Evolutionary conservation across 2,329 filamentous ascomycete genomes (phyloP), one percentile per base, ranked within the genome.

Genomic region (Sporothrix variecibatus): DNA sequence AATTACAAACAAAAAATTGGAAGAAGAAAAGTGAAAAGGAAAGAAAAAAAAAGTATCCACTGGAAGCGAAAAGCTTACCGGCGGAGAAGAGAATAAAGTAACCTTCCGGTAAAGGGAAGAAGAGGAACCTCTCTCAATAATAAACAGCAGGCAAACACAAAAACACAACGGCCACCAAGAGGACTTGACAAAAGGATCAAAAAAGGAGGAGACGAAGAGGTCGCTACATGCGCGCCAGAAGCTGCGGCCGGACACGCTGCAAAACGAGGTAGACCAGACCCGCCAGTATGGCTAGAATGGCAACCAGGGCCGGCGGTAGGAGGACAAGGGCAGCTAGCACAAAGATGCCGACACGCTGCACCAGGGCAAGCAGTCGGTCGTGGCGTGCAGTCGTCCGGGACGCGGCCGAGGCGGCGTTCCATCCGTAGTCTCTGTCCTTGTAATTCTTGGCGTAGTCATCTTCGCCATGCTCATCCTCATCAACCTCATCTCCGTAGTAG

Each of bases 301-400:
- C 78, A 70, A 85, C 80, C 73, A 87, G 79, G 77, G 81, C 81
- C 69, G 80, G 80, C 73, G 86, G 86, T 60, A 88, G 83, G 76
- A 88, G 81, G 75, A 87, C 85, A 70, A 84, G 77, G 20, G 84
- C 83, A 15, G 83, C 86, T 72, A 86, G 77, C 38, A 85, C 74
- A 65, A 81, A 79, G 76, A 84, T 81, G 76, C 86, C 84, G 75
- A 83, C 81, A 73, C 80, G 82, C 72, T 85, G 85, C 75, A 86
- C 77, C 71, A 78, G 80, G 56, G 83, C 83, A 43, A 87, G 81
- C 76, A 82, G 79, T 76, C 78, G 79, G 62, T 85, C 81, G 68
- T 81, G 81, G 56, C 80, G 79, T 69, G 82, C 80, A 43, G 76
- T 75, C 1, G 74, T 79, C 79, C 79, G 76, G 78, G 80, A 75